Evolutionary conservation across 805 yeast genomes (phyloP).

Genomic region (Kluyveromyces aestuarii): DNA sequence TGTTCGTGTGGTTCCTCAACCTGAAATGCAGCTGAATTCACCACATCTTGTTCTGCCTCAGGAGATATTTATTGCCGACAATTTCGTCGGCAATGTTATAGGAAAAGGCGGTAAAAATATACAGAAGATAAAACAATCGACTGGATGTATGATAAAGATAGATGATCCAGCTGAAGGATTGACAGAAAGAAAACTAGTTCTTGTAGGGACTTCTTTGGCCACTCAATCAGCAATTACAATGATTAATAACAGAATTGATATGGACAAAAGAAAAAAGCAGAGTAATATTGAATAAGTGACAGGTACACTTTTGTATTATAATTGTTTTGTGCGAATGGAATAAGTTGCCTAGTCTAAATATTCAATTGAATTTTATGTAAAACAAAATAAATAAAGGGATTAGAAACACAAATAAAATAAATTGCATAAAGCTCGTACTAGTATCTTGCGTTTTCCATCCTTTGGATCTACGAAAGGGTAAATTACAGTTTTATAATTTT

Average conservation of each 20-base stretch:
- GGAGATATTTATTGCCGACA: conserved; percentile 67
- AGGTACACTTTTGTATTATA: conserved; percentile 4
- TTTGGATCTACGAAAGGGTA: too few species aligned
- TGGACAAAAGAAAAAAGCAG: conserved; percentile 44
- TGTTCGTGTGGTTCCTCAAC: not conserved
- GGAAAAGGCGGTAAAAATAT: conserved; percentile 83
- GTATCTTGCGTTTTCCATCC: too few species aligned
- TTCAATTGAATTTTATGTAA: too few species aligned
- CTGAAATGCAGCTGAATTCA: conserved; percentile 2
- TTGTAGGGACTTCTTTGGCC: conserved; percentile 58
- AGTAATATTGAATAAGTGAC: not conserved
- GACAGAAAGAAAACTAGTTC: conserved; percentile 52
- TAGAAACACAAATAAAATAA: too few species aligned
- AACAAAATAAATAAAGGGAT: too few species aligned
- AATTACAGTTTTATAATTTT: too few species aligned
- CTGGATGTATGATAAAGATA: conserved; percentile 70
- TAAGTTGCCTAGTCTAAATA: not conserved
- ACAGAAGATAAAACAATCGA: conserved; percentile 61
- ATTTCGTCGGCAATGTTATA: conserved; percentile 73
- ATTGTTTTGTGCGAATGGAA: not conserved
- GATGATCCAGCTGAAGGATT: conserved; percentile 47
- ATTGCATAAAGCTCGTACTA: too few species aligned
- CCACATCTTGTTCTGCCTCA: conserved; percentile 32
- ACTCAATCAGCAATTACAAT: conserved; percentile 65
- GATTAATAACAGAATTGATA: conserved; percentile 62